These are phyloP conservation scores for Candida gorgasii DNA, from an alignment of 805 yeast genomes.

Conservation along the genomic window DNA sequence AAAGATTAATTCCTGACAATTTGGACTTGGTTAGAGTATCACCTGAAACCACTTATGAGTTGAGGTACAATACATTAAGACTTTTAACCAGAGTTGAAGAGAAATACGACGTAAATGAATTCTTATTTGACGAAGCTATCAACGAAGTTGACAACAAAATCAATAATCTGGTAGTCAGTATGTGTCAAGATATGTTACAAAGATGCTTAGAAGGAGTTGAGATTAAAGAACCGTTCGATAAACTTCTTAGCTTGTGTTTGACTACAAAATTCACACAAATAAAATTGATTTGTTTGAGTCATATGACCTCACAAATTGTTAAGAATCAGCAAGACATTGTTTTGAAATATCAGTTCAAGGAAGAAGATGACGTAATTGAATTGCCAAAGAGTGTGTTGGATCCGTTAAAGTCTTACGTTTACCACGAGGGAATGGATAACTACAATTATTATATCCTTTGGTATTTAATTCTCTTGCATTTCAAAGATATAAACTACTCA, in stretches of 20 bases:
- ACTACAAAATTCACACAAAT: conserved; percentile 22
- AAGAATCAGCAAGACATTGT: conserved; percentile 58
- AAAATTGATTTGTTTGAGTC: conserved; percentile 44
- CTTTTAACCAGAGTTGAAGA: neutral
- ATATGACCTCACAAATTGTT: conserved; percentile 44
- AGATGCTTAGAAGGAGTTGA: conserved; percentile 23
- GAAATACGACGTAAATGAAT: conserved; percentile 19
- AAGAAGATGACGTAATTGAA: conserved; percentile 27
- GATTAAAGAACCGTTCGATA: conserved; percentile 16
- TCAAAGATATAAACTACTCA: conserved; percentile 63
- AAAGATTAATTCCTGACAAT: conserved; percentile 38
- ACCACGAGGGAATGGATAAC: conserved; percentile 18
- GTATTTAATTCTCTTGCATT: conserved; percentile 61
- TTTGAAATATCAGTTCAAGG: conserved; percentile 59
- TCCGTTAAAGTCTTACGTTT: conserved; percentile 31
- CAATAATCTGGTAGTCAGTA: conserved; percentile 30
- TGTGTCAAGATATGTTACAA: conserved; percentile 37
- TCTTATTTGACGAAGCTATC: conserved; percentile 15
- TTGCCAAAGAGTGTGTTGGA: conserved; percentile 46
- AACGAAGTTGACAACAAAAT: conserved; percentile 32
- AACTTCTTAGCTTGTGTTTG: conserved; percentile 34
- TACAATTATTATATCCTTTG: conserved; percentile 61
- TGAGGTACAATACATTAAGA: conserved; percentile 48
- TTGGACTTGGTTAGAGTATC: conserved; percentile 42
- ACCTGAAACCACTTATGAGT: conserved; percentile 35